Conservation (phyloP, 352 stramenopile species). For the Pythium coloratum region DNA sequence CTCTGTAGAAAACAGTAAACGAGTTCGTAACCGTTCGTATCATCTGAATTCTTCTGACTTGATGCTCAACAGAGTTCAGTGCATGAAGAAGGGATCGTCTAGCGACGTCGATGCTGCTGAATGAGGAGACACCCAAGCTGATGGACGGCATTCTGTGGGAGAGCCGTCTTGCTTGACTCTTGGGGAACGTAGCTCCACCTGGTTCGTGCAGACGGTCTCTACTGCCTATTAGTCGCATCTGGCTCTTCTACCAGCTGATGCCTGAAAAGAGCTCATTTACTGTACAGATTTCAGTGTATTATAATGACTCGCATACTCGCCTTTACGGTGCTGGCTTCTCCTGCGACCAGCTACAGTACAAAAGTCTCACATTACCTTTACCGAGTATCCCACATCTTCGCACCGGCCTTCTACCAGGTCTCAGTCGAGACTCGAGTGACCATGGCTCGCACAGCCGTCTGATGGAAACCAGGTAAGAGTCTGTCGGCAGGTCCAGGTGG, state of each 20-base stretch:
- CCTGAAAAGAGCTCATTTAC: background rate
- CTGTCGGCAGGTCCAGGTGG: background rate
- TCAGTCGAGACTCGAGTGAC: background rate
- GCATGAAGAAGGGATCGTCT: background rate
- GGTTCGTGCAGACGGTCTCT: background rate
- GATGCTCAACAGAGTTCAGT: background rate
- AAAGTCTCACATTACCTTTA: background rate
- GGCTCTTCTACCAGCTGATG: background rate
- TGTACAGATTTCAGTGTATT: background rate
- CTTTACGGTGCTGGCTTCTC: conserved; percentile 3
- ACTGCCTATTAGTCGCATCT: background rate
- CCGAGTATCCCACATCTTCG: background rate
- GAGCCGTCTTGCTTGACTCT: background rate
- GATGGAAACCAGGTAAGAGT: background rate
- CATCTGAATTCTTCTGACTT: background rate
- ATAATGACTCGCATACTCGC: background rate
- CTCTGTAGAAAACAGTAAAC: background rate
- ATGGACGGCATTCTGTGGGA: background rate
- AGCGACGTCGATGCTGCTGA: no score
- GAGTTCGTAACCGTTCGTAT: conserved; percentile 5
- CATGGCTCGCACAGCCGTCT: background rate
- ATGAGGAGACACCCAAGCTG: background rate
- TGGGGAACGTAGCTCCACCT: background rate
- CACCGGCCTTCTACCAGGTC: background rate
- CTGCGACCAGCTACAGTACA: background rate